phyloP scores from a whole-genome alignment of 2,329 filamentous ascomycete species.

The Aspergillus hiratsukae region DNA sequence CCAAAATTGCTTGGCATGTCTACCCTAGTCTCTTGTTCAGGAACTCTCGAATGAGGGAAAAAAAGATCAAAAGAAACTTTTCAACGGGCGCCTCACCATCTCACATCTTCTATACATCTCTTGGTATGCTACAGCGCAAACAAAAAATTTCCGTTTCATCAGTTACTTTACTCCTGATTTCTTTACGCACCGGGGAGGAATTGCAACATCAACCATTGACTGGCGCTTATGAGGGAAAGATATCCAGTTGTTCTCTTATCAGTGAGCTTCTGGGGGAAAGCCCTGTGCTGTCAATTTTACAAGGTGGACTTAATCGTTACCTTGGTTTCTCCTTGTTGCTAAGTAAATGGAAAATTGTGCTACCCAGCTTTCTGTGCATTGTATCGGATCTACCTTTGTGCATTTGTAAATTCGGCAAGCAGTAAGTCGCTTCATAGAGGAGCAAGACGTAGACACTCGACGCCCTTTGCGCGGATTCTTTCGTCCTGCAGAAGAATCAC shows the following conservation, averaged over 20 bases:
- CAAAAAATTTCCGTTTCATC: slow-evolving; percentile 14
- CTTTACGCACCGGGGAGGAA: slow-evolving; percentile 31
- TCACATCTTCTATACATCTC: slow-evolving; percentile 26
- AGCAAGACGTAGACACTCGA: background rate
- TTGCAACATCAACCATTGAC: slow-evolving; percentile 52
- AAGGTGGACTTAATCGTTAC: slow-evolving; percentile 87
- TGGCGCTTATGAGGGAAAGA: slow-evolving; percentile 99
- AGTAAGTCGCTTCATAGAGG: background rate
- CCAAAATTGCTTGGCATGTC: slow-evolving; percentile 32
- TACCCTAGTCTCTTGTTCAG: slow-evolving; percentile 36
- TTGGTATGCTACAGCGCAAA: slow-evolving; percentile 19
- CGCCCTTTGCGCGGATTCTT: background rate
- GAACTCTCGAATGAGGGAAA: slow-evolving; percentile 25
- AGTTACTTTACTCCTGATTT: slow-evolving; percentile 25
- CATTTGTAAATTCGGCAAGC: background rate
- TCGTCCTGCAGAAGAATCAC: background rate
- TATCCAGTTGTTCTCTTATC: slow-evolving; percentile 58
- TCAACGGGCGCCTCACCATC: slow-evolving; percentile 22
- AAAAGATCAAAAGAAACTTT: slow-evolving; percentile 29
- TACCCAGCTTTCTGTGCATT: slow-evolving; percentile 21
- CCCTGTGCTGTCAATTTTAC: slow-evolving; percentile 78
- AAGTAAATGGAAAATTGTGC: slow-evolving; percentile 33
- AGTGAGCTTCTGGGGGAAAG: slow-evolving; percentile 73
- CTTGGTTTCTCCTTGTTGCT: slow-evolving; percentile 49
- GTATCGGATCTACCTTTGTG: slow-evolving; percentile 8